Percentiles rank a stretch among this genome's conserved stretches.
Evolutionary conservation across 805 yeast species (phyloP).

Genomic region (Naumovozyma baii): DNA sequence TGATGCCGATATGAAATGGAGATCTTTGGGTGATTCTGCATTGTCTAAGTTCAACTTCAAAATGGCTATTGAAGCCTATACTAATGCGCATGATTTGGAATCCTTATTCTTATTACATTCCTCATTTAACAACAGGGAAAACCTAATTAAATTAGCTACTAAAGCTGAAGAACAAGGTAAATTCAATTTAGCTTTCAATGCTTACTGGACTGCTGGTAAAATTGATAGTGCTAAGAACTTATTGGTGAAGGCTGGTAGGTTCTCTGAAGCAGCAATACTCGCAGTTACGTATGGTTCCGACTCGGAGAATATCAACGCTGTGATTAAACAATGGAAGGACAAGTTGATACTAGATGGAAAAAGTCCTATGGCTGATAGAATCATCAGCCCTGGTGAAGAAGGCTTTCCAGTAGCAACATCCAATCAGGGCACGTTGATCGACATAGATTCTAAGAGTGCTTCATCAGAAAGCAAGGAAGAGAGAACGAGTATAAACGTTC

Average conservation of each 20-base stretch:
- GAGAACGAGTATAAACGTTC: slow-evolving; percentile 20
- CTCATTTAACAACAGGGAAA: slow-evolving; percentile 60
- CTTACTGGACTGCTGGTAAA: slow-evolving; percentile 81
- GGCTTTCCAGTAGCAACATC: slow-evolving; percentile 25
- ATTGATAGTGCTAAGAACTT: slow-evolving; percentile 52
- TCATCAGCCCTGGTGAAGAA: slow-evolving; percentile 36
- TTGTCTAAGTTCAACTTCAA: slow-evolving; percentile 67
- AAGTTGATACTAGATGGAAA: slow-evolving; percentile 44
- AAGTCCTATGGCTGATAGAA: slow-evolving; percentile 49
- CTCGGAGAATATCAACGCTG: slow-evolving; percentile 35
- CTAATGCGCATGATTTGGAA: slow-evolving; percentile 70
- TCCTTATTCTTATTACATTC: slow-evolving; percentile 76
- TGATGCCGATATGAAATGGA: slow-evolving; percentile 69
- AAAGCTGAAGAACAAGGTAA: slow-evolving; percentile 65
- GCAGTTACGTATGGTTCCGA: slow-evolving; percentile 56
- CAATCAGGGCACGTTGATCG: slow-evolving; percentile 31
- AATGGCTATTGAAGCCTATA: slow-evolving; percentile 71
- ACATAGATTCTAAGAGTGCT: slow-evolving; percentile 29
- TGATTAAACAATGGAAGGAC: slow-evolving; percentile 61
- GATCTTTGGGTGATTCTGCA: slow-evolving; percentile 80
- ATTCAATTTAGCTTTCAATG: slow-evolving; percentile 83
- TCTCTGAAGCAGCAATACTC: slow-evolving; percentile 77
- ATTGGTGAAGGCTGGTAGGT: slow-evolving; percentile 56
- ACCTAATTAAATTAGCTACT: slow-evolving; percentile 53
- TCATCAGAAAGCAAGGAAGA: slow-evolving; percentile 19